phyloP scores from a whole-genome alignment of 1,139 yeast genomes.

The Candida pseudocylindracea region DNA sequence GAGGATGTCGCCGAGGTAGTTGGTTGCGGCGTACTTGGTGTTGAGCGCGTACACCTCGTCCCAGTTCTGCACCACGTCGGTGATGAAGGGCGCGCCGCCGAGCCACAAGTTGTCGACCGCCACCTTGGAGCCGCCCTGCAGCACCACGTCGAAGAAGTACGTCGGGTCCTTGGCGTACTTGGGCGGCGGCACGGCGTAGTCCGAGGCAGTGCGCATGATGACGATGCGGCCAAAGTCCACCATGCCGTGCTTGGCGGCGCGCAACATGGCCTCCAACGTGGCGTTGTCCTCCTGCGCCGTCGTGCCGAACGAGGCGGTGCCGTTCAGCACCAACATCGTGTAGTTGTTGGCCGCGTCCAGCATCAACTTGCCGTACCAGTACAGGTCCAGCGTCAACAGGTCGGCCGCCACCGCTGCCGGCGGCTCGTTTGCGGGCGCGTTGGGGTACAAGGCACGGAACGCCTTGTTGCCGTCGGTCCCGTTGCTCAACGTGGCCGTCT shows the following conservation, averaged over 20 bases:
- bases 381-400: constrained; percentile 36
- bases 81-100: constrained; percentile 33
- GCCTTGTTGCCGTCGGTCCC: constrained; percentile 20
- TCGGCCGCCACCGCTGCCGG: constrained; percentile 35
- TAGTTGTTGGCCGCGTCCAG: constrained; percentile 26
- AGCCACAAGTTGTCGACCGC: constrained; percentile 26
- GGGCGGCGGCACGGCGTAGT: constrained; percentile 36
- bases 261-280: constrained; percentile 31
- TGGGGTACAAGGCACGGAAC: constrained; percentile 23
- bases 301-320: constrained; percentile 34
- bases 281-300: constrained; percentile 57
- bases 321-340: constrained; percentile 29
- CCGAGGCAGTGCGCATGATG: constrained; percentile 41
- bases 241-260: constrained; percentile 30
- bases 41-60: constrained; percentile 17
- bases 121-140: constrained; percentile 29
- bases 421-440: constrained; percentile 23
- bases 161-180: constrained; percentile 18
- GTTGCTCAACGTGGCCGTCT: constrained; percentile 16
- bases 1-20: constrained; percentile 38
- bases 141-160: constrained; percentile 23
- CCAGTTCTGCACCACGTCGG: constrained; percentile 32
- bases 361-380: constrained; percentile 30
- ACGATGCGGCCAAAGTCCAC: constrained; percentile 36
- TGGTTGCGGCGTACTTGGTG: constrained; percentile 16